Evolutionary conservation across 441 rosid species (phyloP).

Genomic region (Croton setiger): DNA sequence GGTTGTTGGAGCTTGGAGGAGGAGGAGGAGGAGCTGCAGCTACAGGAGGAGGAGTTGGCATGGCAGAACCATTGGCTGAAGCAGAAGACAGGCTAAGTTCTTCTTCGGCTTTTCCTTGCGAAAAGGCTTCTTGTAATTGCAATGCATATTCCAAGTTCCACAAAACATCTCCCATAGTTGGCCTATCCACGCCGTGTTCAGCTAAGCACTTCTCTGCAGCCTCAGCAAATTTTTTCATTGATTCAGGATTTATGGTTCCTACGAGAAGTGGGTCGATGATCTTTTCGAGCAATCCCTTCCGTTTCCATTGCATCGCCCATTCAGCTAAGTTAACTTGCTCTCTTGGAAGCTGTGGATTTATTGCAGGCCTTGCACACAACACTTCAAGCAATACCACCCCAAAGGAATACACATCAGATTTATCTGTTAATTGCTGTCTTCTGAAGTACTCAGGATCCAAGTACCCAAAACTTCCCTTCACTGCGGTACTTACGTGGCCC

Average conservation of each 20-base stretch:
- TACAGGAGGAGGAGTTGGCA: slow-evolving; percentile 17
- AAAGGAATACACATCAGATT: slow-evolving; percentile 84
- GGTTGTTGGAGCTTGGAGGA: slow-evolving; percentile 27
- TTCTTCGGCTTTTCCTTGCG: slow-evolving; percentile 51
- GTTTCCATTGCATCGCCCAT: slow-evolving; percentile 95
- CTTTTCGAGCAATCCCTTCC: slow-evolving; percentile 75
- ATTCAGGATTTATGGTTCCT: slow-evolving; percentile 68
- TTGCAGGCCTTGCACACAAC: slow-evolving; percentile 74
- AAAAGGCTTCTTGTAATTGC: slow-evolving; percentile 80
- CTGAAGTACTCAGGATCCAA: slow-evolving; percentile 84
- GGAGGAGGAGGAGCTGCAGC: slow-evolving; percentile 23
- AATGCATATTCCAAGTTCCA: slow-evolving; percentile 94
- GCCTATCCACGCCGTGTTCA: slow-evolving; percentile 83
- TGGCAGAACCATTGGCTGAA: slow-evolving; percentile 21
- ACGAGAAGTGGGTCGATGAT: slow-evolving; percentile 67
- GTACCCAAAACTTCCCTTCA: slow-evolving; percentile 87
- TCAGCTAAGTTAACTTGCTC: slow-evolving; percentile 92
- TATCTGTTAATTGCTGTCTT: slow-evolving; percentile 76
- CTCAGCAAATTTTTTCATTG: slow-evolving; percentile 82
- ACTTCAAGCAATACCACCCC: slow-evolving; percentile 87
- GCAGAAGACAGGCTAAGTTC: slow-evolving; percentile 35
- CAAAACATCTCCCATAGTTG: slow-evolving; percentile 93
- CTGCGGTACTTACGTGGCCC: slow-evolving; percentile 81
- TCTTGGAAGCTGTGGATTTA: slow-evolving; percentile 61
- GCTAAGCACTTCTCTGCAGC: slow-evolving; percentile 88